Conservation (phyloP, 768 basidiomycete species). For the Kwoniella dendrophila region DNA sequence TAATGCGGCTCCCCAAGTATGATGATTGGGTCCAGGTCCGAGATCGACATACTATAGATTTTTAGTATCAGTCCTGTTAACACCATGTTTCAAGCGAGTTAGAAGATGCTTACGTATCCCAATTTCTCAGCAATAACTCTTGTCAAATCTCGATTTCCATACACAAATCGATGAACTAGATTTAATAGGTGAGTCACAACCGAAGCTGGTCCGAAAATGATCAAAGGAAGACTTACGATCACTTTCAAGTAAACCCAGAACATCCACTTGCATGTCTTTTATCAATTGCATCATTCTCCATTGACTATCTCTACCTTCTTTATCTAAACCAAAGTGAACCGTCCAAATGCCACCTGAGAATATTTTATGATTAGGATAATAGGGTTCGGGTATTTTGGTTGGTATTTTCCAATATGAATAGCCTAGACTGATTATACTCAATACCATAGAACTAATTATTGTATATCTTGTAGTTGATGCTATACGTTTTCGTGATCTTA, state of each 20-base stretch:
- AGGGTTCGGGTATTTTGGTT: conserved; percentile 61
- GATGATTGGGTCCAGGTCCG: conserved; percentile 82
- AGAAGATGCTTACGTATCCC: conserved; percentile 67
- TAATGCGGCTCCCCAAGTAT: conserved; percentile 85
- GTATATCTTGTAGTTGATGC: conserved; percentile 19
- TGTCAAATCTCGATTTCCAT: conserved; percentile 85
- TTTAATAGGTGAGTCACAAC: neutral
- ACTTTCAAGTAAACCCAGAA: conserved; percentile 82
- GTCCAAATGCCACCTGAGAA: conserved; percentile 87
- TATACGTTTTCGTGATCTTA: conserved; percentile 12
- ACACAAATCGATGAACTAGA: conserved; percentile 65
- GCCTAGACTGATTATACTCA: conserved; percentile 22
- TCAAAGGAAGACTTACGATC: conserved; percentile 65
- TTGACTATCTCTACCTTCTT: conserved; percentile 74
- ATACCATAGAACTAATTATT: conserved; percentile 7
- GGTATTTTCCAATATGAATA: conserved; percentile 57
- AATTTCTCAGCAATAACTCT: conserved; percentile 74
- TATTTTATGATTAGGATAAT: conserved; percentile 67
- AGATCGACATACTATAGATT: conserved; percentile 73
- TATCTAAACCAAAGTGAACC: conserved; percentile 82
- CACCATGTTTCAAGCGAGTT: neutral
- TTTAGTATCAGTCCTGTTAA: neutral
- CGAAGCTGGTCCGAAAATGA: neutral
- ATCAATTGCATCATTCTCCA: conserved; percentile 65
- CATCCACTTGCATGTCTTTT: conserved; percentile 80